Percentiles rank a stretch among this genome's conserved stretches.
These are phyloP conservation scores for Oenanthe javanica DNA, from an alignment of 140 eudicot genomes.

Conservation along the genomic window DNA sequence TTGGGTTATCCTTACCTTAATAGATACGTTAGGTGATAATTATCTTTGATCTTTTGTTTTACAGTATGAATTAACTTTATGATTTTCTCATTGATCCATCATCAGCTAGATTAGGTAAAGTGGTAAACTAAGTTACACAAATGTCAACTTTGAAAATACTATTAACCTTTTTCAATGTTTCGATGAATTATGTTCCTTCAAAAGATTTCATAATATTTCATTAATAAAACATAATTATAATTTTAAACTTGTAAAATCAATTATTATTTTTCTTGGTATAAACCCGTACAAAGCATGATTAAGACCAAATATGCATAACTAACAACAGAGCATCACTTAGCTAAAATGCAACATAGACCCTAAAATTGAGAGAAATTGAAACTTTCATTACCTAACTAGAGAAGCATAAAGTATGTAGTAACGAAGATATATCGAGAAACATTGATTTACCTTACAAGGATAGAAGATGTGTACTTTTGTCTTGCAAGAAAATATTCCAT, in stretches of 20 bases:
- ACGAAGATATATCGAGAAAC: background rate
- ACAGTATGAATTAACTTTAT: too few relatives aligned
- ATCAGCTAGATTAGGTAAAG: background rate
- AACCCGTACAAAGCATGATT: background rate
- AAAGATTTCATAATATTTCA: background rate
- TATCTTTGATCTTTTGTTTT: too few relatives aligned
- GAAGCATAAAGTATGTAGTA: background rate
- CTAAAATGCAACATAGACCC: background rate
- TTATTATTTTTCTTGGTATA: background rate
- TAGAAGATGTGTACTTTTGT: constrained; percentile 67
- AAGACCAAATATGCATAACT: background rate
- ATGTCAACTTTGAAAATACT: background rate
- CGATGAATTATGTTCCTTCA: background rate
- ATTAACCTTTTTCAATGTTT: background rate
- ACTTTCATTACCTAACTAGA: background rate
- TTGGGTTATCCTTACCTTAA: too few relatives aligned
- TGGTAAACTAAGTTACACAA: background rate
- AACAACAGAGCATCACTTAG: background rate
- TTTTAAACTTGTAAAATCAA: background rate
- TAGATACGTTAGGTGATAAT: too few relatives aligned
- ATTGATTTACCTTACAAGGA: constrained; percentile 67
- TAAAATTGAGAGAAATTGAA: background rate
- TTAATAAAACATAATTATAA: background rate
- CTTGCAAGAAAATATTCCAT: constrained; percentile 66
- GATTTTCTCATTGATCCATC: background rate